These are phyloP conservation scores for Penicillium palitans DNA, from an alignment of 2,329 filamentous ascomycete species.

Conservation along the genomic window DNA sequence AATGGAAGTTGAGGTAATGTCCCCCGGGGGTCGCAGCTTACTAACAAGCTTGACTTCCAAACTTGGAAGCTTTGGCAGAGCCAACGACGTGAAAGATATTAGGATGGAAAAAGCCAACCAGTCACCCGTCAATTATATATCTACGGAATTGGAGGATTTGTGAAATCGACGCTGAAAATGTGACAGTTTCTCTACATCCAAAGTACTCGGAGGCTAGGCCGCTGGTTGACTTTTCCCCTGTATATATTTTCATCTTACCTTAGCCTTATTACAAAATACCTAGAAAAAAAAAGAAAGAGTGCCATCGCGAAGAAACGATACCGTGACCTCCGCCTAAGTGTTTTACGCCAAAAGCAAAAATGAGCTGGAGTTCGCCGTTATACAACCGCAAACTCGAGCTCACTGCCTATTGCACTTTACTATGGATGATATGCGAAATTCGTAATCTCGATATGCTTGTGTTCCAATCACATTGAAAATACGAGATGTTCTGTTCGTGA, in stretches of 20 bases:
- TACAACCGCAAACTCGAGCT: not conserved
- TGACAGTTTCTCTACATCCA: too few species aligned
- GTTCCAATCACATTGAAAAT: too few species aligned
- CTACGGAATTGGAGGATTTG: too few species aligned
- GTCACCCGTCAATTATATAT: too few species aligned
- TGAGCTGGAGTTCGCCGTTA: not conserved
- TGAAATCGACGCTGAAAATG: too few species aligned
- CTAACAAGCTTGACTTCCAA: not conserved
- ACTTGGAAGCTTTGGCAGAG: not conserved
- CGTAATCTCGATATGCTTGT: too few species aligned
- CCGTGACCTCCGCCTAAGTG: not conserved
- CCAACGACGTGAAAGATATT: not conserved
- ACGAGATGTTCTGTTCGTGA: too few species aligned
- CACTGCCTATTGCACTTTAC: not conserved
- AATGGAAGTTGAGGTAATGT: not conserved
- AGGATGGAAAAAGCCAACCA: too few species aligned
- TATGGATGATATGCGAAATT: not conserved
- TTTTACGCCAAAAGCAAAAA: not conserved
- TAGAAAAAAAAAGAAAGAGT: not conserved
- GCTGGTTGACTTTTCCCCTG: too few species aligned
- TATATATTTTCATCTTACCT: too few species aligned
- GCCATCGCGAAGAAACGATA: not conserved
- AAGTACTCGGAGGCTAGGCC: not conserved
- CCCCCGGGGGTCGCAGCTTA: not conserved
- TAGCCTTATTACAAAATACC: too few species aligned